Evolutionary conservation across 2,329 filamentous ascomycete genomes (phyloP).

Genomic region (Graphilbum ipis-grandicollis): DNA sequence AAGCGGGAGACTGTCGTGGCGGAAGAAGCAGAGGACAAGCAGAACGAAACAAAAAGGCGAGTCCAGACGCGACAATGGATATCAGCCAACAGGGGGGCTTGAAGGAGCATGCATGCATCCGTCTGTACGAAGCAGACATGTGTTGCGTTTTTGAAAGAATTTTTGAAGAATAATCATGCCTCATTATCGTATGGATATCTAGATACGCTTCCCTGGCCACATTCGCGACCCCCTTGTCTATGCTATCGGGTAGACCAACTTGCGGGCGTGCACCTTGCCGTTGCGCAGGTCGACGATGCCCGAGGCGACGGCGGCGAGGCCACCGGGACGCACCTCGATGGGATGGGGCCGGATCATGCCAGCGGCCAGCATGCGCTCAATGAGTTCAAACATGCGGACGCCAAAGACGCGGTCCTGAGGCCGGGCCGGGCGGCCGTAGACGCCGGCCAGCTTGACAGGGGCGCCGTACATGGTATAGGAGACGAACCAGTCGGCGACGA

Average conservation of each 20-base stretch:
- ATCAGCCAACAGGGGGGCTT: too few species aligned
- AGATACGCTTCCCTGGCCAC: too few species aligned
- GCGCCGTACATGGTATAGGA: slow-evolving; percentile 5
- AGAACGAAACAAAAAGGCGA: too few species aligned
- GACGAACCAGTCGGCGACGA: slow-evolving; percentile 6
- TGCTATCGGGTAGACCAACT: slow-evolving; percentile 5
- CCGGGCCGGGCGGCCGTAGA: slow-evolving; percentile 5
- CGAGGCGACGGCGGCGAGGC: slow-evolving; percentile 3
- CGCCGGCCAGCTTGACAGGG: slow-evolving; percentile 5
- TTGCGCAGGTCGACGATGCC: slow-evolving; percentile 7
- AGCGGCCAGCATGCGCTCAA: slow-evolving; percentile 5
- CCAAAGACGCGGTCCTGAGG: slow-evolving; percentile 7
- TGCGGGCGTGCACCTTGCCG: slow-evolving; percentile 5
- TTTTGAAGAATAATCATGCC: too few species aligned
- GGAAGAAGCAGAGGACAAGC: too few species aligned
- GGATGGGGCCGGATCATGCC: slow-evolving; percentile 6
- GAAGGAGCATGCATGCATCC: too few species aligned
- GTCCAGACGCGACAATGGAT: too few species aligned
- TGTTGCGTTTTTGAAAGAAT: too few species aligned
- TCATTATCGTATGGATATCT: too few species aligned
- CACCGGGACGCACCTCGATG: slow-evolving; percentile 5
- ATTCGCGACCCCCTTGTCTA: neutral
- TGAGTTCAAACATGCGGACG: slow-evolving; percentile 1
- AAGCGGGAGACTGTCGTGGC: too few species aligned
- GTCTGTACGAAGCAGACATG: too few species aligned